phyloP scores from a whole-genome alignment of 129 eudicot genomes.

The Flaveria bidentis region DNA sequence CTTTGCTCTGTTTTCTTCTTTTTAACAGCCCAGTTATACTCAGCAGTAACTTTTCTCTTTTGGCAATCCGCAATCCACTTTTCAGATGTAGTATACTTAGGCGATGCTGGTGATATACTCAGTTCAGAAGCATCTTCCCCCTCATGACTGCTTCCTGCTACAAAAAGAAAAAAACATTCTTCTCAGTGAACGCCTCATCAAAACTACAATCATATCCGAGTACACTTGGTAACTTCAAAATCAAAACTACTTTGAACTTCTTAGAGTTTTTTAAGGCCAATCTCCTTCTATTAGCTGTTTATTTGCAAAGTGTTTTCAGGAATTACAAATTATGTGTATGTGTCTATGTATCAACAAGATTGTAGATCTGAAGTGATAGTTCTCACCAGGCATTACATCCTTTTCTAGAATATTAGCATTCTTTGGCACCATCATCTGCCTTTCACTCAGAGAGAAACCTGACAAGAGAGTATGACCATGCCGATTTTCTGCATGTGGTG shows the following conservation, averaged over 20 bases:
- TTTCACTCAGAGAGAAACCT: constrained; percentile 45
- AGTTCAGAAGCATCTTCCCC: constrained; percentile 47
- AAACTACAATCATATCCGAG: constrained; percentile 32
- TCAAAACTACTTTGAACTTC: not conserved
- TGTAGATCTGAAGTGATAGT: constrained; percentile 14
- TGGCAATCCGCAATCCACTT: constrained; percentile 79
- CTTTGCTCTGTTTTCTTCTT: constrained; percentile 75
- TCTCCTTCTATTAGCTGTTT: constrained; percentile 19
- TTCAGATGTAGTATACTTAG: constrained; percentile 72
- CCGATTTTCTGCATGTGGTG: constrained; percentile 39
- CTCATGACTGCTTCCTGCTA: constrained; percentile 48
- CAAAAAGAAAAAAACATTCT: constrained; percentile 18
- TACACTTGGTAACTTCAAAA: not conserved
- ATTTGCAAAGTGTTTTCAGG: not conserved
- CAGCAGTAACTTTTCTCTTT: constrained; percentile 64
- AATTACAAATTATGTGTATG: not conserved
- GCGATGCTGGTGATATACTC: constrained; percentile 47
- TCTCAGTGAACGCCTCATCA: constrained; percentile 17
- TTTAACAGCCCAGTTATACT: constrained; percentile 65
- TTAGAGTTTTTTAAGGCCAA: not conserved
- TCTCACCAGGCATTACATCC: constrained; percentile 55
- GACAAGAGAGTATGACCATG: constrained; percentile 44
- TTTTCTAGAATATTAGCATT: constrained; percentile 42
- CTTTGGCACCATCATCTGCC: constrained; percentile 39
- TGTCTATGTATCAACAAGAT: constrained; percentile 2